Conservation (phyloP, 306 rosid genomes). For the Echinosophora koreensis region DNA sequence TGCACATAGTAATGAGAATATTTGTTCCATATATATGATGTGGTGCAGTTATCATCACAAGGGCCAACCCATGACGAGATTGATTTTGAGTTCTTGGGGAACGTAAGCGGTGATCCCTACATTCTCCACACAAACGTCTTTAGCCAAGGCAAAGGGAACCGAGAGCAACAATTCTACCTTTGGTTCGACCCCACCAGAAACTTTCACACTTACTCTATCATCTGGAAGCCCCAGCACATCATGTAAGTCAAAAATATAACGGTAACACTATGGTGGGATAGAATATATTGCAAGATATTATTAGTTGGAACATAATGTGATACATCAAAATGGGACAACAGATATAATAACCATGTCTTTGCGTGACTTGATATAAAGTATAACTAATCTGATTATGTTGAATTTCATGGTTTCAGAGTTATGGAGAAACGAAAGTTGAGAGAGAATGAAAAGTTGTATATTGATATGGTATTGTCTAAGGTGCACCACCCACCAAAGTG, state of each 20-base stretch:
- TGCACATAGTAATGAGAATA: not conserved
- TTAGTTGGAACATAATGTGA: too few species aligned
- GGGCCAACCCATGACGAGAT: constrained; percentile 89
- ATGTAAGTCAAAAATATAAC: constrained; percentile 52
- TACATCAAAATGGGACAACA: too few species aligned
- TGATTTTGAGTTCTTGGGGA: constrained; percentile 91
- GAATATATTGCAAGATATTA: too few species aligned
- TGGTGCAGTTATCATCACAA: constrained; percentile 74
- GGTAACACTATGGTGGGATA: not conserved
- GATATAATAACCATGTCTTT: not conserved
- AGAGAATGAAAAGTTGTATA: too few species aligned
- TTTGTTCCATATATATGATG: not conserved
- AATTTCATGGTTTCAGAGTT: too few species aligned
- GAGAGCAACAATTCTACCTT: constrained; percentile 86
- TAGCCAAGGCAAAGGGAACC: constrained; percentile 79
- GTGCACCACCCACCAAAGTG: too few species aligned
- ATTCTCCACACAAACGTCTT: constrained; percentile 81
- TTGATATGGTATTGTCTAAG: too few species aligned
- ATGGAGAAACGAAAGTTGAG: too few species aligned
- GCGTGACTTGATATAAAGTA: too few species aligned
- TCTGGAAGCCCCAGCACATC: constrained; percentile 86
- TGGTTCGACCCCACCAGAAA: constrained; percentile 92
- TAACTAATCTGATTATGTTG: too few species aligned
- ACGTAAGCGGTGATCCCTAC: constrained; percentile 86
- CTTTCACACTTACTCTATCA: constrained; percentile 88